Percentiles rank a stretch among this genome's conserved stretches.
Evolutionary conservation across 306 rosid genomes (phyloP).

Genomic region (Vigna mungo): DNA sequence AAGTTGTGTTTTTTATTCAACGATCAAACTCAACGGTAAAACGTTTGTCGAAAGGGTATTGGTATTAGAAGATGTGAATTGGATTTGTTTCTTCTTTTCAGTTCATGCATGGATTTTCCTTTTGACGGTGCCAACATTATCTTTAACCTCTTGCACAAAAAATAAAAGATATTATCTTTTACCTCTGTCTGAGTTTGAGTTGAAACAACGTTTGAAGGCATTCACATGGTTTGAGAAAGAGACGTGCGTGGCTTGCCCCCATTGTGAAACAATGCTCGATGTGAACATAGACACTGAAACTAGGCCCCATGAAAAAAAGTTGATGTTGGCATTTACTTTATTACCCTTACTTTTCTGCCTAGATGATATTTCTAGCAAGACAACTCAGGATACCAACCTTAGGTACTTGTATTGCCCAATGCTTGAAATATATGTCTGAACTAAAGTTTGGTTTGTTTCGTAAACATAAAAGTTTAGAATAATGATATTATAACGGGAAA

Average conservation of each 20-base stretch:
- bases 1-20: slow-evolving; percentile 8
- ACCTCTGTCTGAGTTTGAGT: not conserved
- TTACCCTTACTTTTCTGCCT: not conserved
- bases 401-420: not conserved
- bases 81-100: not conserved
- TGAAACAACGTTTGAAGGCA: not conserved
- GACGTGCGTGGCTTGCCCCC: not conserved
- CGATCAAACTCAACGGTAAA: not conserved
- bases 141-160: not conserved
- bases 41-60: slow-evolving; percentile 27
- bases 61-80: slow-evolving; percentile 7
- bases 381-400: not conserved
- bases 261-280: not conserved
- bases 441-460: no score
- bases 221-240: not conserved
- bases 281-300: no score
- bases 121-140: not conserved
- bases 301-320: not conserved
- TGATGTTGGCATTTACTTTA: not conserved
- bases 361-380: not conserved
- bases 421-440: no score
- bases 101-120: not conserved
- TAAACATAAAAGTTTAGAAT: no score
- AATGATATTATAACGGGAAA: no score
- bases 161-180: no score